phyloP scores from a whole-genome alignment of 2,329 filamentous ascomycete genomes.

The Xylaria digitata region DNA sequence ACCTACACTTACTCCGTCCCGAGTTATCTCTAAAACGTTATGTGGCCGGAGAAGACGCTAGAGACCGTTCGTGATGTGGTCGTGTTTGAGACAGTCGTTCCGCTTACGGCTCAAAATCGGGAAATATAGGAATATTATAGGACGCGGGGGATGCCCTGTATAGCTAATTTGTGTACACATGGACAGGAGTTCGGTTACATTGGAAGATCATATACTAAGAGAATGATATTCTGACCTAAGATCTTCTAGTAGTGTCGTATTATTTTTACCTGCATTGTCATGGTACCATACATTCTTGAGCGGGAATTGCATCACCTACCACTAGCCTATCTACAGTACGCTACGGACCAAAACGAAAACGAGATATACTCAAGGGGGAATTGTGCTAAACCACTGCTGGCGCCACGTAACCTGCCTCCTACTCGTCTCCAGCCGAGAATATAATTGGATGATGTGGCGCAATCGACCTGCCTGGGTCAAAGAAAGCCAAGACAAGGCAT shows the following conservation, averaged over 20 bases:
- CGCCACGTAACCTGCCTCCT: not conserved
- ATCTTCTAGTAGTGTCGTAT: not conserved
- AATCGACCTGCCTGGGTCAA: conserved; percentile 5
- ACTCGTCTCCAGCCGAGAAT: not conserved
- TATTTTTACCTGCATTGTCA: not conserved
- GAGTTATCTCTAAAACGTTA: not conserved
- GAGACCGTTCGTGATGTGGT: no score
- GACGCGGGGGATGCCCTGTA: not conserved
- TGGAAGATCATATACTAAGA: not conserved
- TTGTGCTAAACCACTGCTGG: conserved; percentile 2
- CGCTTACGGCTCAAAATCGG: conserved; percentile 20
- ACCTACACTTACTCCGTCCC: not conserved
- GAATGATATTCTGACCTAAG: not conserved
- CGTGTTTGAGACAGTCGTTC: conserved; percentile 16
- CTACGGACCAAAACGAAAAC: conserved; percentile 1
- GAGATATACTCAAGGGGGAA: conserved; percentile 8
- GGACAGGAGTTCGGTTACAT: not conserved
- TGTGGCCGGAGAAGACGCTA: no score
- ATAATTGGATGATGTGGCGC: conserved; percentile 11
- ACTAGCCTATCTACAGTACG: not conserved
- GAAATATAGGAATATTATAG: conserved; percentile 5
- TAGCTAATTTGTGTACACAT: not conserved
- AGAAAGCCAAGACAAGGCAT: conserved; percentile 24
- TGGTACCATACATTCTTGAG: not conserved
- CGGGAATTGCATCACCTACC: not conserved